A percentile compares a stretch with the other conserved stretches of the same genome.
phyloP scores from a whole-genome alignment of 768 basidiomycete species.

The Cystobasidium tubakii region DNA sequence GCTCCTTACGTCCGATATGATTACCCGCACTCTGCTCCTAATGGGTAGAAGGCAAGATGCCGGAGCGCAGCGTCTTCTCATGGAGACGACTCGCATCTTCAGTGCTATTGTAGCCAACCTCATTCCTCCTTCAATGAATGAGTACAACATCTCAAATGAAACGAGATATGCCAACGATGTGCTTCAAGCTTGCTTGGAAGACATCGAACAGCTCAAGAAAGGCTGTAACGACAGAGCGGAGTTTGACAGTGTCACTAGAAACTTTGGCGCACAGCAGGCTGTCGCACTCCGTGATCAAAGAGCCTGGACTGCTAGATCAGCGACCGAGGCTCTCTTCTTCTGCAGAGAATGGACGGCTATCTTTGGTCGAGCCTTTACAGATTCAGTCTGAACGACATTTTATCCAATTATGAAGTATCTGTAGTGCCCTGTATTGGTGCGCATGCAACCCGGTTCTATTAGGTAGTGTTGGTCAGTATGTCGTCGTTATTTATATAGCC shows the following conservation, averaged over 20 bases:
- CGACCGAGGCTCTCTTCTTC: constrained; percentile 81
- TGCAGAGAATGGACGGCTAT: constrained; percentile 29
- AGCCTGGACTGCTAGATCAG: constrained; percentile 85
- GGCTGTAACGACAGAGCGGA: constrained; percentile 81
- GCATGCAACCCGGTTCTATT: too few relatives aligned
- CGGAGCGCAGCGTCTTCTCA: constrained; percentile 73
- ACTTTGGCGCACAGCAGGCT: constrained; percentile 97
- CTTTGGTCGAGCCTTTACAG: constrained; percentile 3
- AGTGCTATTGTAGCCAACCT: constrained; percentile 65
- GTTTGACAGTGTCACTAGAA: constrained; percentile 88
- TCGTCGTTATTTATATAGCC: too few relatives aligned
- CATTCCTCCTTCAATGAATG: constrained; percentile 53
- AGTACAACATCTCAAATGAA: constrained; percentile 31
- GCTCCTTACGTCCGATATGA: constrained; percentile 92
- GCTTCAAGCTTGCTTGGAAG: constrained; percentile 75
- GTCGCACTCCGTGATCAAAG: constrained; percentile 95
- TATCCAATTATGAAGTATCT: neutral
- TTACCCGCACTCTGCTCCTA: constrained; percentile 83
- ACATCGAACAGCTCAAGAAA: constrained; percentile 77
- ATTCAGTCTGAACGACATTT: neutral
- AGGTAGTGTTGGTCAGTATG: too few relatives aligned
- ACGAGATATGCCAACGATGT: constrained; percentile 50
- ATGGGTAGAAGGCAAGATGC: constrained; percentile 84
- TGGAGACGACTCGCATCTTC: constrained; percentile 71
- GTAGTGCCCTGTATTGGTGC: too few relatives aligned